Conservation (phyloP, 1,284 basidiomycete genomes). For the Leucoagaricus sp. region DNA sequence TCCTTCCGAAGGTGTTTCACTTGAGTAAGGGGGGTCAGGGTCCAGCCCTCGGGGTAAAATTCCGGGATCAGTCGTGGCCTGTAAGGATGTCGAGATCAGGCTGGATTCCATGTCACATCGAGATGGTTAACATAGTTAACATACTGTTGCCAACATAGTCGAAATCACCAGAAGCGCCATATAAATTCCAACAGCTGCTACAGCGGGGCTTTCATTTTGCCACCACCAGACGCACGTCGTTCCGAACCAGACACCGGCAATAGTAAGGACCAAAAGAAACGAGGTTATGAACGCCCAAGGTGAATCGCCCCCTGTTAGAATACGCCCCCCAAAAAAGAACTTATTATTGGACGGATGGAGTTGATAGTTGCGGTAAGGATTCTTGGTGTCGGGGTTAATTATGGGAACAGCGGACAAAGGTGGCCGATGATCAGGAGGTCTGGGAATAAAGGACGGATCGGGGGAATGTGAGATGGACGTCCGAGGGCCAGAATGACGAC, state of each 20-base stretch:
- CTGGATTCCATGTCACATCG: not conserved
- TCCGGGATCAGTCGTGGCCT: slow-evolving; percentile 86
- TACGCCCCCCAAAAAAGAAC: slow-evolving; percentile 72
- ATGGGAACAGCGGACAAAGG: slow-evolving; percentile 51
- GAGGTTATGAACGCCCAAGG: slow-evolving; percentile 76
- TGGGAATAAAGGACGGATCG: slow-evolving; percentile 42
- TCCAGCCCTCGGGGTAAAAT: slow-evolving; percentile 87
- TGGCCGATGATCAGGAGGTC: slow-evolving; percentile 30
- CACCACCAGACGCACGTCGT: slow-evolving; percentile 89
- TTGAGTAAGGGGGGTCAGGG: slow-evolving; percentile 76
- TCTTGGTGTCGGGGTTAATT: slow-evolving; percentile 40
- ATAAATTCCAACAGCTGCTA: slow-evolving; percentile 68
- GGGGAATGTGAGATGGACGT: slow-evolving; percentile 34
- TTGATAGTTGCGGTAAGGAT: slow-evolving; percentile 50
- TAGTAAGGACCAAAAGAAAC: slow-evolving; percentile 59
- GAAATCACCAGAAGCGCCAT: slow-evolving; percentile 75
- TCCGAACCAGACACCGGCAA: slow-evolving; percentile 81
- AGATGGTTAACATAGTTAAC: slow-evolving; percentile 42
- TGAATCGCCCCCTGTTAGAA: slow-evolving; percentile 85
- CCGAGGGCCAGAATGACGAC: slow-evolving; percentile 21
- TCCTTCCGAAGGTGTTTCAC: slow-evolving; percentile 59
- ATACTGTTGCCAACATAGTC: slow-evolving; percentile 75
- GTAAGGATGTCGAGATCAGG: slow-evolving; percentile 21
- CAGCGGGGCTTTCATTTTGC: slow-evolving; percentile 71
- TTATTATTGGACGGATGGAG: slow-evolving; percentile 69